Evolutionary conservation across 441 rosid genomes (phyloP).

Genomic region (Raphanus hybrid): DNA sequence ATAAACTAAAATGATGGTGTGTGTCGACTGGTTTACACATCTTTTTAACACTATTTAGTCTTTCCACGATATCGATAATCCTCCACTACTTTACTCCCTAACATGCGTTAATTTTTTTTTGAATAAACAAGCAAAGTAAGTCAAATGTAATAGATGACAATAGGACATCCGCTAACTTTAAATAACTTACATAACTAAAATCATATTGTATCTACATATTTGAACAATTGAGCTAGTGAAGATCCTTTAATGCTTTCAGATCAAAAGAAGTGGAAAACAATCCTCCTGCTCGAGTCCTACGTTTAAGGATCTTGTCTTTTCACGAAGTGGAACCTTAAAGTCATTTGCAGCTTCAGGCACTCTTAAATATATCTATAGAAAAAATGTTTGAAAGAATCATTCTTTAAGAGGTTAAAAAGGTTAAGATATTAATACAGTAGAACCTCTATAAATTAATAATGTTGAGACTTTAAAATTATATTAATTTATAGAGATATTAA

Average conservation of each 20-base stretch:
- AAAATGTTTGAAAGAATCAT: neutral
- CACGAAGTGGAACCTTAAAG: conserved; percentile 28
- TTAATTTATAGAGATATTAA: too few relatives aligned
- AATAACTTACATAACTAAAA: neutral
- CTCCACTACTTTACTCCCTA: neutral
- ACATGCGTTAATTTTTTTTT: neutral
- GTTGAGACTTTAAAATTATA: too few relatives aligned
- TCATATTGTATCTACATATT: neutral
- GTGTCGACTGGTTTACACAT: conserved; percentile 33
- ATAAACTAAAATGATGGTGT: conserved; percentile 26
- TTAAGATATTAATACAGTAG: neutral
- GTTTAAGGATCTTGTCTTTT: conserved; percentile 41
- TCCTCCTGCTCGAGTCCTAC: conserved; percentile 30
- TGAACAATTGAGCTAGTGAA: neutral
- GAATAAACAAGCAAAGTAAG: conserved; percentile 16
- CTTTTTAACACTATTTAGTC: conserved; percentile 23
- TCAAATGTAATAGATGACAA: conserved; percentile 21
- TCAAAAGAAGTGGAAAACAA: conserved; percentile 17
- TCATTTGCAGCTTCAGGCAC: neutral
- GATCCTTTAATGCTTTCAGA: conserved; percentile 20
- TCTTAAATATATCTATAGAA: neutral
- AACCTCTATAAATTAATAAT: too few relatives aligned
- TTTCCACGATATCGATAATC: conserved; percentile 22
- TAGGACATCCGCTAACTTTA: conserved; percentile 26
- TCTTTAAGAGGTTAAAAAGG: neutral